Evolutionary conservation across 2,329 filamentous ascomycete genomes (phyloP).

Genomic region (Fusarium euwallaceae): DNA sequence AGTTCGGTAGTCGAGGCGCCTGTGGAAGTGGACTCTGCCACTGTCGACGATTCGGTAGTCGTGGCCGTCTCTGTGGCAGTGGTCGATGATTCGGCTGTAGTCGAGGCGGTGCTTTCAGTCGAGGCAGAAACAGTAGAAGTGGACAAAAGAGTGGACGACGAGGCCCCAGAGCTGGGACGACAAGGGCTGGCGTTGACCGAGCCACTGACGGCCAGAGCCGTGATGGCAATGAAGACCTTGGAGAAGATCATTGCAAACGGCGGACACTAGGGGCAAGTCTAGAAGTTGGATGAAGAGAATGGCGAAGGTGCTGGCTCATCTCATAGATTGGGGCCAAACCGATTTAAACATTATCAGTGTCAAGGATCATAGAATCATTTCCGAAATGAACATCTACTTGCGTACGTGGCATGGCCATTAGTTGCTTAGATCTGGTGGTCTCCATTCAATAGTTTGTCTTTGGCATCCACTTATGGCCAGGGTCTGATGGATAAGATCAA

Average conservation of each 20-base stretch:
- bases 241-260: background rate
- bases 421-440: background rate
- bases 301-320: background rate
- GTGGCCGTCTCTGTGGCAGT: background rate
- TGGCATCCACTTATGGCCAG: background rate
- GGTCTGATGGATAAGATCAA: background rate
- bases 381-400: conserved; percentile 3
- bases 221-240: background rate
- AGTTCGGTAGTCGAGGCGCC: background rate
- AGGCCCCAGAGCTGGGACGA: background rate
- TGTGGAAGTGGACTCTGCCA: background rate
- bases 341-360: background rate
- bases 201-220: background rate
- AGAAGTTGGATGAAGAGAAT: background rate
- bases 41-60: background rate
- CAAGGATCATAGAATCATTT: background rate
- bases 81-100: background rate
- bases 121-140: background rate
- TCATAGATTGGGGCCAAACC: background rate
- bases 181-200: background rate
- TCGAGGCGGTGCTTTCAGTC: background rate
- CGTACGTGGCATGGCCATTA: background rate
- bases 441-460: background rate
- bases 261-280: background rate
- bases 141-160: conserved; percentile 2